Base-by-base conservation (phyloP, 1,284 basidiomycete species). In the Papiliotrema flavescens region DNA sequence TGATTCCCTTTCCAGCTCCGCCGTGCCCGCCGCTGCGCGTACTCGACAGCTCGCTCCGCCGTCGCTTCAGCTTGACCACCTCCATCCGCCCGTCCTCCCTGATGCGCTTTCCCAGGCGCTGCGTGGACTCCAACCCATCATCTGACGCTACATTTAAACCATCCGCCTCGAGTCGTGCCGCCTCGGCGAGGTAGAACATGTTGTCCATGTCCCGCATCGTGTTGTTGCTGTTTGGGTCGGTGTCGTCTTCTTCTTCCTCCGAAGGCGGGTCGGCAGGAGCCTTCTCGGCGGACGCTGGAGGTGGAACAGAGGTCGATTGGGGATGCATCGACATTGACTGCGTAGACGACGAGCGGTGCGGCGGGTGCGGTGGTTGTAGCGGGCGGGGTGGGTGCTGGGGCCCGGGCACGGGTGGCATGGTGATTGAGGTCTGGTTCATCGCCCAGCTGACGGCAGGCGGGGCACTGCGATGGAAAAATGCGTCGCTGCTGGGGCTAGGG, bases 141-240 rank as follows among this genome's bases (percentile, higher is more conserved):
- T 39, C 45, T 5, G 19, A 24, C 49, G n/a, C 47, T 26, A 23
- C 22, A 34, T n/a, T 39, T 37, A 32, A 41, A 4, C 35, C 49
- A 22, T 74, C 69, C 26, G 66, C 59, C 49, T 73, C 67, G 37
- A 71, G 54, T 45, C 75, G 62, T 0, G 75, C 75, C 0, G 73
- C 75, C 48, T 76, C 73, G 3, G 73, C 75, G 5, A 76, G 63
- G 13, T 64, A 68, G 9, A 73, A 59, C 74, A 76, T 76, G 57
- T 69, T 74, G 51, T 67, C 64, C 61, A 69, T 70, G 9, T 70
- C 69, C 6, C 63, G 62, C 49, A 64, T 60, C 24, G 67, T 59
- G 7, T 54, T 55, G 1, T 56, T 55, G 2, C 66, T 61, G 15
- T 59, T 60, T 3, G 72, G 56, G 0, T 69, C 67, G 19, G 69